Evolutionary conservation across 768 basidiomycete genomes (phyloP), one percentile per base, ranked within the genome.

Genomic region (Lyophyllum shimeji): DNA sequence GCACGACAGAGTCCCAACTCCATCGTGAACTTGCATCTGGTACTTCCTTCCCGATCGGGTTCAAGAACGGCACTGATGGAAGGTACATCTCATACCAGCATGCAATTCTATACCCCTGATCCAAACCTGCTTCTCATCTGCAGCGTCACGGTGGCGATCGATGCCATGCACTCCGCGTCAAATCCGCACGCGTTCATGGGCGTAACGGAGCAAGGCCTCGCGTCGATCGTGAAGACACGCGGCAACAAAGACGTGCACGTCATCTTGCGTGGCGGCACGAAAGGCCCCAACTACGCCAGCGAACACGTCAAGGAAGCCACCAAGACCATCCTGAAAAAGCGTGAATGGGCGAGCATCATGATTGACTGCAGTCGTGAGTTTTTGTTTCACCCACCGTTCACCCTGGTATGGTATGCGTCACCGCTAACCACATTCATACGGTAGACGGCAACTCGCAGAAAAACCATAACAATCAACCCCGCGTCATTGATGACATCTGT

Each of bases 51-150:
- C 95, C 97, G 20, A 93, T 98, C 60, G 93, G 94, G 8, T 99
- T 99, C 86, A 99, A 99, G 74, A 99, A 99, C 69, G 96, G 97
- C 52, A 99, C 97, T 2, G 96, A 98, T 70, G 97, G 97, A 52
- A 86, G 85, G 84, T 83, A 60, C 52, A 71, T 52, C 48, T 50
- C 42, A 15, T 11, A 46, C 8, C 7, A 53, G 55, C 25, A 25
- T 9, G 50, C 18, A 42, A 39, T 12, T 49, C 9, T n/a, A 18
- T 13, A 25, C 29, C 18, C 45, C 37, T 59, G 7, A 29, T 18
- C 29, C 42, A 53, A 34, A 53, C 50, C 21, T 37, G 2, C 42
- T 20, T 42, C 9, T 17, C 18, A n/a, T 39, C 21, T 67, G 70
- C 58, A 86, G 84, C 56, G 87, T 98, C 47, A 75, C 82, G 0